Evolutionary conservation across 306 rosid species (phyloP).

Genomic region (Inga oerstediana): DNA sequence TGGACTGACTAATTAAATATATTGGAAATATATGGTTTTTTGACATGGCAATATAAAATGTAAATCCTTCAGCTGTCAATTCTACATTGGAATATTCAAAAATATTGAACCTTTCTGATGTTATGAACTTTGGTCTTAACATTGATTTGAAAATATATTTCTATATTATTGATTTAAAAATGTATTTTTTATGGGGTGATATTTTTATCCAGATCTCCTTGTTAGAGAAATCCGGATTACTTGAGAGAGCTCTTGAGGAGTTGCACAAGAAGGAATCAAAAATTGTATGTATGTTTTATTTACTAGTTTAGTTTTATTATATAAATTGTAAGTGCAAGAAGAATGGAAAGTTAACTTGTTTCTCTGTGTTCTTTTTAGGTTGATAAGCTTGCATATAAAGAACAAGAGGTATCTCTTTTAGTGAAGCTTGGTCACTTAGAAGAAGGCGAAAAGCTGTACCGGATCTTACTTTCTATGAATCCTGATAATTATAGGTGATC

Average conservation of each 20-base stretch:
- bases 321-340: conserved; percentile 24
- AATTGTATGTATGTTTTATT: conserved; percentile 65
- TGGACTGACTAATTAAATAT: conserved; percentile 2
- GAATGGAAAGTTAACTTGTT: conserved; percentile 29
- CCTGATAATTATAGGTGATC: conserved; percentile 93
- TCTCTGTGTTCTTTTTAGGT: conserved; percentile 54
- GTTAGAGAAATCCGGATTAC: conserved; percentile 76
- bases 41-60: conserved; percentile 17
- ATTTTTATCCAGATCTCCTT: conserved; percentile 65
- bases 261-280: conserved; percentile 76
- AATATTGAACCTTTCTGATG: background rate
- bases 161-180: background rate
- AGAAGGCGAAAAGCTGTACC: conserved; percentile 73
- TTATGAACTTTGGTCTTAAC: conserved; percentile 14
- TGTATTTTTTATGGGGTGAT: conserved; percentile 24
- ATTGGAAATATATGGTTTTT: background rate
- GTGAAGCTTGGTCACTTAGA: conserved; percentile 79
- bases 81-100: conserved; percentile 26
- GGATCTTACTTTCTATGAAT: conserved; percentile 77
- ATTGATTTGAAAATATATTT: conserved; percentile 2
- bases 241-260: conserved; percentile 87
- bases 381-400: conserved; percentile 80
- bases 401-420: conserved; percentile 88
- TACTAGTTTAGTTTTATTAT: conserved; percentile 21
- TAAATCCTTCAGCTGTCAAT: conserved; percentile 27